Evolutionary conservation across 208 protist genomes (phyloP), one percentile per base, ranked within the genome.

Genomic region (Leptomonas pyrrhocoris): DNA sequence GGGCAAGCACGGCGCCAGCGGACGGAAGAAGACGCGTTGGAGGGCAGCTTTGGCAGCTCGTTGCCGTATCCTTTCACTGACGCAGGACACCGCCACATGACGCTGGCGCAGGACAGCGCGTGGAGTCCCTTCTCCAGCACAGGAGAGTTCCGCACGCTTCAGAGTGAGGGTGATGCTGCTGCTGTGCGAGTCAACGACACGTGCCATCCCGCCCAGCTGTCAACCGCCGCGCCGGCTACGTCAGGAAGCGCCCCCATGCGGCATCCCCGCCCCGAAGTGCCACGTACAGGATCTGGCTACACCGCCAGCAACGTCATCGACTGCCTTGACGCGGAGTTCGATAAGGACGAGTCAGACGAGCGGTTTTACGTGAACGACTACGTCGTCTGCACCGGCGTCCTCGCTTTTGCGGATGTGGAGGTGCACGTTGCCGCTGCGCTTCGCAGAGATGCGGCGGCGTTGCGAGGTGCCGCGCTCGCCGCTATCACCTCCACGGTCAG

Each of bases 351-450:
- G 21, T 25, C 53, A 6, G 67, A 61, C 3, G 36, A 21, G 21
- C 25, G 51, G 0, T 18, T 36, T 45, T 43, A 36, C 27, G 63
- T 85, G 16, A 78, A 80, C 60, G 86, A 92, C 73, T 89, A 92
- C 68, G 79, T 89, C 0, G 68, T 87, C 56, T 84, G 77, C 50
- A 40, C 74, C 1, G 86, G 86, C 0, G 64, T 74, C 21, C 60
- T 92, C 13, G 62, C 62, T 2, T 92, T 89, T 60, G 73, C 78
- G 0, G 86, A 92, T 67, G 71, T 85, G 11, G 73, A 85, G 42
- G 19, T 21, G 0, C 21, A 16, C 7, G 50, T 65, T 4, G 36
- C 36, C 30, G 13, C 76, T 30, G 54, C 65, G 40, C 25, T 81
- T 27, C 2, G 61, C 43, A 16, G 46, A 7, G 56, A 67, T 23